Conservation (phyloP, 2,329 filamentous ascomycete genomes). For the Aspergillus ustus region DNA sequence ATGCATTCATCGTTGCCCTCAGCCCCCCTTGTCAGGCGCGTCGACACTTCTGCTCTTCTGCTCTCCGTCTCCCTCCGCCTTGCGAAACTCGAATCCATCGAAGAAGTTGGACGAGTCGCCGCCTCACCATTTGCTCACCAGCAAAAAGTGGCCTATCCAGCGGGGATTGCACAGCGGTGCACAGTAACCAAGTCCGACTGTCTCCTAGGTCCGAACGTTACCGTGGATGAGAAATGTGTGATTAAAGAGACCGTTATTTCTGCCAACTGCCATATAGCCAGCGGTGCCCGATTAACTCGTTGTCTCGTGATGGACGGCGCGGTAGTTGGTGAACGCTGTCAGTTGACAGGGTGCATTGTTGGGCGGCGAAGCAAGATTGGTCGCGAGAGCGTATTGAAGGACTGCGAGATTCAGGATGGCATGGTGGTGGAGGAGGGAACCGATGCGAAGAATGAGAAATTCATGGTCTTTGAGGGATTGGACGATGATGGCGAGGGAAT, state of each 20-base stretch:
- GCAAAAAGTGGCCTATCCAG: conserved; percentile 80
- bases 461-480: conserved; percentile 58
- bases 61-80: conserved; percentile 82
- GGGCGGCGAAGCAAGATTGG: conserved; percentile 82
- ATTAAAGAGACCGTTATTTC: conserved; percentile 93
- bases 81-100: conserved; percentile 74
- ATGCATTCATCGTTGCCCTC: conserved; percentile 63
- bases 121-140: conserved; percentile 77
- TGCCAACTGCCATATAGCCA: conserved; percentile 81
- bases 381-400: conserved; percentile 77
- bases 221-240: conserved; percentile 84
- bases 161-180: conserved; percentile 77
- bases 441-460: conserved; percentile 66
- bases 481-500: conserved; percentile 44
- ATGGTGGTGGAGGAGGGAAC: conserved; percentile 83
- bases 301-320: conserved; percentile 94
- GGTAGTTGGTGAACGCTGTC: conserved; percentile 79
- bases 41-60: conserved; percentile 83
- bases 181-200: conserved; percentile 83
- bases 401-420: conserved; percentile 88
- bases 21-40: conserved; percentile 76
- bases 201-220: conserved; percentile 85
- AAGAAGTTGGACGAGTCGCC: conserved; percentile 62
- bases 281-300: conserved; percentile 82
- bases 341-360: conserved; percentile 84